A percentile compares a stretch with the other conserved stretches of the same genome.
These are phyloP conservation scores for Trichophyton schoenleinii DNA, from an alignment of 2,329 filamentous ascomycete species.

Conservation along the genomic window DNA sequence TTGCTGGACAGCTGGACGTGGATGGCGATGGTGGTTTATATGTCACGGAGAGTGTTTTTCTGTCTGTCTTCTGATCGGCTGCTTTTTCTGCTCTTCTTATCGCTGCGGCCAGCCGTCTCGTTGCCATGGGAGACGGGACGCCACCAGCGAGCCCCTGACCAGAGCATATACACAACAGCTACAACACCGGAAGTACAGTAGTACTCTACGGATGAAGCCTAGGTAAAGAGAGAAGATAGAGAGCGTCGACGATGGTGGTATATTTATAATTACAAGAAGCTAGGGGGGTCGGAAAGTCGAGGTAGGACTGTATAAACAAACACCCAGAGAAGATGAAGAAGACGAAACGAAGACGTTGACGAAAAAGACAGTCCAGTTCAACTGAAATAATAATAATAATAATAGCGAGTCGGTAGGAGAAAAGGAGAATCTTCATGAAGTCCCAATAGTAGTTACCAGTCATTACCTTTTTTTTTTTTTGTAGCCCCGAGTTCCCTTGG, in stretches of 20 bases:
- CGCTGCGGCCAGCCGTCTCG: neutral
- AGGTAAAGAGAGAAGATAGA: neutral
- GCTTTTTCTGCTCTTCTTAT: neutral
- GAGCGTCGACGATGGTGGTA: neutral
- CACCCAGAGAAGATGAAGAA: neutral
- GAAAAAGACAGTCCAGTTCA: neutral
- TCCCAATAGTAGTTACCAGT: neutral
- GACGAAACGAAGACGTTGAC: neutral
- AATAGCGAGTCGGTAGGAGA: neutral
- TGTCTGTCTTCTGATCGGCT: neutral
- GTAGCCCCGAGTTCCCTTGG: neutral
- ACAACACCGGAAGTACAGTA: neutral
- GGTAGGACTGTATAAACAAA: neutral
- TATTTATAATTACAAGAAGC: slow-evolving; percentile 5
- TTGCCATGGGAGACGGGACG: slow-evolving; percentile 10
- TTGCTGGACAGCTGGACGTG: neutral
- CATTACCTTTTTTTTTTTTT: neutral
- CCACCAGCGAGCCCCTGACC: neutral
- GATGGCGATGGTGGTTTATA: neutral
- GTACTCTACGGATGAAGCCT: neutral
- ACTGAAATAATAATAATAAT: neutral
- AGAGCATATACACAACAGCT: neutral
- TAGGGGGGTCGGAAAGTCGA: neutral
- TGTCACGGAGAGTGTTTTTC: neutral
- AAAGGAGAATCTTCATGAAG: neutral